Evolutionary conservation across 2,329 filamentous ascomycete species (phyloP), one percentile per base, ranked within the genome.

Genomic region (Lecanosticta acicola): DNA sequence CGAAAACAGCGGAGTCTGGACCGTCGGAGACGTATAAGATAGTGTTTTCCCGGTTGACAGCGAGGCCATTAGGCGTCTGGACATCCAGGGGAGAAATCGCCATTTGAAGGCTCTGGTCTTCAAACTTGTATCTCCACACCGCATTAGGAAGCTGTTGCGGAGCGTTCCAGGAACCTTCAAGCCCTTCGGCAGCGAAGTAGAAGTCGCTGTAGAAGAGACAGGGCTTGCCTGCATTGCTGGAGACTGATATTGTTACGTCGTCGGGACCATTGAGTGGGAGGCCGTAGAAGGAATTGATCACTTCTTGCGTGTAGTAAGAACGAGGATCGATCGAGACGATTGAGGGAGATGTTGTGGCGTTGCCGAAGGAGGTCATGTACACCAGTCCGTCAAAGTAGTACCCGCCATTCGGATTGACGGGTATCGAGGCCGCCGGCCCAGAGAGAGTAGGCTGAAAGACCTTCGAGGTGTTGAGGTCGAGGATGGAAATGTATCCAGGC

Each of bases 231-330:
- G 39, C 17, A 3, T 24, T 41, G 19, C 26, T 4, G 9, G 39
- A 41, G 4, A 9, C 9, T n/a, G 14, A 8, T 9, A 41, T 10
- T 3, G 39, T 33, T 3, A 33, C 39, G 14, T 41, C 39, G 39
- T 41, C 39, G 39, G 26, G 39, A 16, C 39, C 26, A 29, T 41
- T 41, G 24, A 41, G 16, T 2, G 39, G 39, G 2, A 41, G 26
- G n/a, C 39, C 39, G 16, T 2, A 41, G 39, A 33, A 41, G n/a
- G 39, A 41, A 17, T 41, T 41, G 39, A 41, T 10, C n/a, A 41
- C 19, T n/a, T 33, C 26, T 16, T 16, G 2, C 8, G 26, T 34
- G 8, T n/a, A n/a, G 39, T 41, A 34, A 11, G 24, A 33, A 29
- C 19, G 3, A 3, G 26, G 24, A 19, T 41, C 39, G 24, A 41